These are phyloP conservation scores for Leucocoprinus leucothites DNA, from an alignment of 768 basidiomycete genomes.

Conservation along the genomic window DNA sequence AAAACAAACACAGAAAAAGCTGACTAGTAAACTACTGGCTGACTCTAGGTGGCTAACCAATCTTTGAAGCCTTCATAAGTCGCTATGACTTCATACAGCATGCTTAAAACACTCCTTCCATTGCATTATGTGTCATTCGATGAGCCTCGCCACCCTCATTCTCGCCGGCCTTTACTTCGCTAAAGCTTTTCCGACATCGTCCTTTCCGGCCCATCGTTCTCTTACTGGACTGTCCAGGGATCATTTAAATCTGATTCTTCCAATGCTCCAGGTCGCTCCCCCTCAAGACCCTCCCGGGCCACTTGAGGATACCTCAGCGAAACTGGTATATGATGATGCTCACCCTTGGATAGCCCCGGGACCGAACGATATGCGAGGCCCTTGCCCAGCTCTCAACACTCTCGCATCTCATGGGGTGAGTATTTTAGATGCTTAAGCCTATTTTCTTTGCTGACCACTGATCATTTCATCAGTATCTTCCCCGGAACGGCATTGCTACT, in stretches of 20 bases:
- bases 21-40: too few species aligned
- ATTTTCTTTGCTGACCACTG: background rate
- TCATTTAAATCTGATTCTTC: slow-evolving; percentile 3
- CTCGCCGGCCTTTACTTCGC: background rate
- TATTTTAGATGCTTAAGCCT: background rate
- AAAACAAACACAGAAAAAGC: too few species aligned
- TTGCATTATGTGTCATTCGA: background rate
- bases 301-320: background rate
- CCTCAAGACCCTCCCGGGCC: slow-evolving; percentile 12
- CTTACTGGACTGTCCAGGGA: slow-evolving; percentile 11
- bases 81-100: too few species aligned
- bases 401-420: slow-evolving; percentile 11
- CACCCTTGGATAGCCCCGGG: slow-evolving; percentile 10
- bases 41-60: too few species aligned
- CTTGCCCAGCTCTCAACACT: slow-evolving; percentile 11
- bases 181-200: background rate
- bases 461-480: slow-evolving; percentile 3
- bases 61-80: too few species aligned
- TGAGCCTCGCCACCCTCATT: background rate
- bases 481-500: slow-evolving; percentile 3
- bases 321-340: slow-evolving; percentile 11
- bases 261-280: background rate
- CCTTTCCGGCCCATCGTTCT: slow-evolving; percentile 13
- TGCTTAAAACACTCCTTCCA: too few species aligned
- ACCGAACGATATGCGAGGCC: slow-evolving; percentile 5